Conservation (phyloP, 805 yeast genomes). For the Candida schatavii region DNA sequence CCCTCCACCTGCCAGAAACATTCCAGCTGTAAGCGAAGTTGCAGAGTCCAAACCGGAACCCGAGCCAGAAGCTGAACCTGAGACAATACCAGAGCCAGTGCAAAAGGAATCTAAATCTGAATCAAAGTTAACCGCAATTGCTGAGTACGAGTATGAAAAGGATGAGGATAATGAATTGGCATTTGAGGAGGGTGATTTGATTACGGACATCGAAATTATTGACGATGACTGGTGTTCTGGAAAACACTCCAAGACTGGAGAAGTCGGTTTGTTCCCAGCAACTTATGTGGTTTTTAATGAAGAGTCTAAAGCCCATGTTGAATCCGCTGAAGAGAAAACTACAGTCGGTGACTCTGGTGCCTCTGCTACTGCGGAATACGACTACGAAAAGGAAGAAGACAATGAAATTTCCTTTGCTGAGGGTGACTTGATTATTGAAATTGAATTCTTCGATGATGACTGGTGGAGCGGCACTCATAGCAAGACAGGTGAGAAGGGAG, state of each 20-base stretch:
- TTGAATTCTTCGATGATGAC: conserved; percentile 88
- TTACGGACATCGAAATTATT: conserved; percentile 63
- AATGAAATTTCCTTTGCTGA: conserved; percentile 85
- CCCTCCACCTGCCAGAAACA: conserved; percentile 16
- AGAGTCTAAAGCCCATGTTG: conserved; percentile 10
- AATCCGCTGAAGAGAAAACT: conserved; percentile 12
- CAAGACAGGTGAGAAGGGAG: conserved; percentile 68
- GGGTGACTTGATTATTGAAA: conserved; percentile 76
- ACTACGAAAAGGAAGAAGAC: conserved; percentile 88
- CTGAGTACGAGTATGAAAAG: conserved; percentile 74
- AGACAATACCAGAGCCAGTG: conserved; percentile 13
- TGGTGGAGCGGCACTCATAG: conserved; percentile 92
- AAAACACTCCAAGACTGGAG: conserved; percentile 41
- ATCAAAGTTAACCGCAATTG: conserved; percentile 55
- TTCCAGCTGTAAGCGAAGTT: conserved; percentile 1
- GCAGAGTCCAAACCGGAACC: conserved; percentile 9
- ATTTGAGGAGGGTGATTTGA: conserved; percentile 62
- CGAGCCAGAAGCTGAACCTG: conserved; percentile 8
- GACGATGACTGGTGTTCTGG: conserved; percentile 75
- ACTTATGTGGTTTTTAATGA: conserved; percentile 43
- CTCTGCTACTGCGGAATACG: conserved; percentile 66
- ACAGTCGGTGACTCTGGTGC: conserved; percentile 17
- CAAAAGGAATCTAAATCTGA: conserved; percentile 9
- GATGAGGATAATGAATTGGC: conserved; percentile 76
- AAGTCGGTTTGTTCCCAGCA: conserved; percentile 55